A percentile compares a stretch with the other conserved stretches of the same genome.
phyloP scores from a whole-genome alignment of 1,139 yeast genomes.

The Suhomyces terraborum region DNA sequence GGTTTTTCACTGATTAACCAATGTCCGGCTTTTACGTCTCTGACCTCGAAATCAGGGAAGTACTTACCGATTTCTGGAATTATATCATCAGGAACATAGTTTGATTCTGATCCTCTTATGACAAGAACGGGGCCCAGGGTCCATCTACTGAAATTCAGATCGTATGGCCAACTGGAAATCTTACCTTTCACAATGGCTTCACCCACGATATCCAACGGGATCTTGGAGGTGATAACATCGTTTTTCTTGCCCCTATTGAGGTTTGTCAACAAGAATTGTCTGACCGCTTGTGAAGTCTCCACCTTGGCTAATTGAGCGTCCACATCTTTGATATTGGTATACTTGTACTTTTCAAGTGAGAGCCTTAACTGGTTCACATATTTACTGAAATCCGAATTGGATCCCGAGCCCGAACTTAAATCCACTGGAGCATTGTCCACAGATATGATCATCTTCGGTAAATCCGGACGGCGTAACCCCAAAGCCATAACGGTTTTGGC shows the following conservation, averaged over 20 bases:
- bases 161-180: conserved; percentile 79
- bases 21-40: conserved; percentile 84
- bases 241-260: conserved; percentile 49
- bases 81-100: conserved; percentile 84
- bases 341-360: conserved; percentile 46
- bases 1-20: conserved; percentile 90
- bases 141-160: conserved; percentile 56
- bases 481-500: conserved; percentile 93
- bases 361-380: conserved; percentile 66
- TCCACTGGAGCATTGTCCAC: conserved; percentile 92
- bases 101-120: conserved; percentile 75
- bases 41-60: conserved; percentile 76
- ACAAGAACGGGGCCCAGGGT: conserved; percentile 69
- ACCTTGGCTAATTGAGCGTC: conserved; percentile 62
- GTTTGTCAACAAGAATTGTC: conserved; percentile 80
- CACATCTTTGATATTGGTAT: conserved; percentile 64
- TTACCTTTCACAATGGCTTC: conserved; percentile 62
- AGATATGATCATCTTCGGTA: conserved; percentile 64
- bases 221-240: conserved; percentile 45
- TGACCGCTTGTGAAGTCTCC: conserved; percentile 60
- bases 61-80: conserved; percentile 72
- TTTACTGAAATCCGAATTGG: conserved; percentile 54
- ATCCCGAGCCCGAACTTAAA: conserved; percentile 46
- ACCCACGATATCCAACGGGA: conserved; percentile 72
- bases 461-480: conserved; percentile 66